phyloP scores from a whole-genome alignment of 495 filamentous ascomycete genomes.

The Oidiodendron maius region DNA sequence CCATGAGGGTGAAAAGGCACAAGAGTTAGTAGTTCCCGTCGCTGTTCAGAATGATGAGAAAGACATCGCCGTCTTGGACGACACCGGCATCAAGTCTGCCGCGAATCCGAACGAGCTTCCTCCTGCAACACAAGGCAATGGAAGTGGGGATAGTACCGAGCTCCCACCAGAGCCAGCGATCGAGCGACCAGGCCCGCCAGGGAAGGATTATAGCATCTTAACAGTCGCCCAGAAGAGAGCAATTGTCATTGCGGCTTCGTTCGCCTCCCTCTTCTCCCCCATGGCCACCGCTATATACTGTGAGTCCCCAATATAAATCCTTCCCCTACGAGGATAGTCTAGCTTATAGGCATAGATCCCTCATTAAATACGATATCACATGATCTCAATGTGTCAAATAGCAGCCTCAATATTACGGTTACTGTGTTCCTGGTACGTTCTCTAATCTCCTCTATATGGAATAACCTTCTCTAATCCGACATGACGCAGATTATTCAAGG shows the following conservation, averaged over 20 bases:
- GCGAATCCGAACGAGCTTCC: too few species aligned
- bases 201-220: constrained; percentile 31
- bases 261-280: constrained; percentile 63
- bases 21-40: too few species aligned
- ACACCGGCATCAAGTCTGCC: background rate
- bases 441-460: constrained; percentile 20
- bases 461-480: background rate
- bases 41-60: too few species aligned
- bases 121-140: constrained; percentile 40
- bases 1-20: too few species aligned
- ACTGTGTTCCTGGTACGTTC: constrained; percentile 16
- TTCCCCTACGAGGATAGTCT: too few species aligned
- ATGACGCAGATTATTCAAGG: constrained; percentile 45
- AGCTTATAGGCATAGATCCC: too few species aligned
- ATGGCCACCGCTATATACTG: constrained; percentile 65
- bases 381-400: constrained; percentile 13
- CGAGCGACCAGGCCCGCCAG: background rate
- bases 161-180: constrained; percentile 4
- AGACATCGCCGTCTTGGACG: too few species aligned
- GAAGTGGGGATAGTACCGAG: constrained; percentile 1
- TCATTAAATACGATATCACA: constrained; percentile 16
- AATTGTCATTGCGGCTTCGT: constrained; percentile 55
- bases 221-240: constrained; percentile 49
- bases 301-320: background rate
- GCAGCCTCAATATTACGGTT: constrained; percentile 18